Evolutionary conservation across 2,329 filamentous ascomycete genomes (phyloP).

Genomic region (Bipolaris bicolor): DNA sequence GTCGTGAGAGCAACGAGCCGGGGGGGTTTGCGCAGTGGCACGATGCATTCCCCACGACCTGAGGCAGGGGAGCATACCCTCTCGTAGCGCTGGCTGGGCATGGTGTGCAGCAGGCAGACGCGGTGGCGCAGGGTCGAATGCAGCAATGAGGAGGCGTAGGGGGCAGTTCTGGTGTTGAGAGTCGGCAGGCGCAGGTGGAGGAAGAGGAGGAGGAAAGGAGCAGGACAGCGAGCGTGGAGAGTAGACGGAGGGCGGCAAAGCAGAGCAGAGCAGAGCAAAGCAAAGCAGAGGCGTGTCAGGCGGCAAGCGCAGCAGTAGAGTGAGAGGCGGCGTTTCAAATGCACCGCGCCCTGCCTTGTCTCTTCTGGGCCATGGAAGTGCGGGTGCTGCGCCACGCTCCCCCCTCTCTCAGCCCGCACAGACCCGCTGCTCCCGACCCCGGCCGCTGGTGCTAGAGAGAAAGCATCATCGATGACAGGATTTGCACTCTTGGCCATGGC

Average conservation of each 20-base stretch:
- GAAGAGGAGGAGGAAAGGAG: background rate
- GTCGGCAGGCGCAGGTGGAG: background rate
- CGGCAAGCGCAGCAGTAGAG: constrained; percentile 15
- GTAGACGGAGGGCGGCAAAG: constrained; percentile 12
- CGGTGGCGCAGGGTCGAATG: constrained; percentile 6
- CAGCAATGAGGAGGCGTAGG: background rate
- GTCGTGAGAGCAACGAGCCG: constrained; percentile 1
- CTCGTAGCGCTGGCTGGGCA: constrained; percentile 58
- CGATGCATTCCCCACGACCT: constrained; percentile 12
- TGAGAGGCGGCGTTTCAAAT: constrained; percentile 17
- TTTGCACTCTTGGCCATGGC: too few species aligned
- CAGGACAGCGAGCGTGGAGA: constrained; percentile 10
- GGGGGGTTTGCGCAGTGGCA: constrained; percentile 20
- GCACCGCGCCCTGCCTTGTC: constrained; percentile 5
- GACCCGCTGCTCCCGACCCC: constrained; percentile 1
- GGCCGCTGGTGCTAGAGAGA: background rate
- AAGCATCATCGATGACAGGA: background rate
- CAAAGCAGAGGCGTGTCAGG: constrained; percentile 6
- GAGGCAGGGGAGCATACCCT: constrained; percentile 48
- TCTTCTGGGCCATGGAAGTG: constrained; percentile 6
- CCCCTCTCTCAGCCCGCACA: background rate
- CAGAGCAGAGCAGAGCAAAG: background rate
- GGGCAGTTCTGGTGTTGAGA: background rate
- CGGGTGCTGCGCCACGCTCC: constrained; percentile 14
- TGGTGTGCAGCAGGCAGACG: constrained; percentile 32